phyloP scores from a whole-genome alignment of 331 rosid genomes.

The Quercus tomentella region DNA sequence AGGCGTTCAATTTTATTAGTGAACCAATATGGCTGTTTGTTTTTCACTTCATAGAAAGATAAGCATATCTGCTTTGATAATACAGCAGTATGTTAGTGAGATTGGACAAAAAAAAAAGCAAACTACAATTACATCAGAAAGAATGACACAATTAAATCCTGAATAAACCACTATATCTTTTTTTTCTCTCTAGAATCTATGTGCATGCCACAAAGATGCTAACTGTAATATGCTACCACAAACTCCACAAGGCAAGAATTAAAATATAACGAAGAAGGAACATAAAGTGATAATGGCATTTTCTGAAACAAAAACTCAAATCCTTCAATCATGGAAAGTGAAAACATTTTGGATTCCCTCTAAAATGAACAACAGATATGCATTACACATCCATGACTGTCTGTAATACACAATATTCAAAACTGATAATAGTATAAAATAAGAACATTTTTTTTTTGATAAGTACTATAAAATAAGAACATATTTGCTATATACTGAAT shows the following conservation, averaged over 20 bases:
- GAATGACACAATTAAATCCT: background rate
- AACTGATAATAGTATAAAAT: background rate
- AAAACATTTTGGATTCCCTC: background rate
- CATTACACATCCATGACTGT: background rate
- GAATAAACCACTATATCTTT: background rate
- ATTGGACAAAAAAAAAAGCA: background rate
- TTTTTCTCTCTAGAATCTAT: background rate
- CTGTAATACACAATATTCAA: background rate
- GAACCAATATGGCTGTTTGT: conserved; percentile 83
- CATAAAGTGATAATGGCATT: background rate
- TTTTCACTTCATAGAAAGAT: conserved; percentile 86
- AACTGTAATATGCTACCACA: background rate
- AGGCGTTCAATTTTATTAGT: conserved; percentile 73
- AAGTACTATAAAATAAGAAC: background rate
- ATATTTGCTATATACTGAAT: background rate
- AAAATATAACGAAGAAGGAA: background rate
- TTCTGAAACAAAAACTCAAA: background rate
- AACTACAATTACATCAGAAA: background rate
- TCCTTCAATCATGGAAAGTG: background rate
- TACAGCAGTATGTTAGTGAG: conserved; percentile 13
- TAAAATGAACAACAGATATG: background rate
- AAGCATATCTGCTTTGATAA: conserved; percentile 68
- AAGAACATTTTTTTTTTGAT: too few relatives aligned
- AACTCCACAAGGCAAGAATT: background rate
- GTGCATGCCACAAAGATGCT: background rate